Base-by-base conservation (phyloP, 352 stramenopile genomes). In the Aphanomyces astaci region DNA sequence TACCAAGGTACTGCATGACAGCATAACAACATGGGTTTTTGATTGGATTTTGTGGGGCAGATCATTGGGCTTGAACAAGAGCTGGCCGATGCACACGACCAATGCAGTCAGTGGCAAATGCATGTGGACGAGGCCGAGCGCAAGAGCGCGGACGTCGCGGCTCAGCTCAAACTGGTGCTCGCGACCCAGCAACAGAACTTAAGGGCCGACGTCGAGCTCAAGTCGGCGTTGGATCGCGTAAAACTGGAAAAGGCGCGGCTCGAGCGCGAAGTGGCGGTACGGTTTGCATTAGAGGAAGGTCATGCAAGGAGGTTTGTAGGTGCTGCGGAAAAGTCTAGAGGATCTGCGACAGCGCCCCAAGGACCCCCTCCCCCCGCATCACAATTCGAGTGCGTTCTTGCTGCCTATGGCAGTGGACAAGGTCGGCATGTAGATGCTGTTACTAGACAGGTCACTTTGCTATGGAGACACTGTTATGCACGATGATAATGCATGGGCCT, bases 121-220 rank as follows among this genome's bases (percentile, higher is more conserved):
- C 73, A 73, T 0, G 87, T 79, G 46, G 83, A 92, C 17, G 80
- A 92, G 43, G 81, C 76, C 24, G 83, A 92, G 43, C 70, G 81
- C n/a, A 89, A 87, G 36, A 72, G 87, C 0, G 76, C 78, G 0
- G 83, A 92, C 57, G 70, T 90, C 22, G 89, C 80, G 65, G 63
- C 78, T 0, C 83, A 92, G 57, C 71, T 92, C 3, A 86, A 80
- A 15, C 71, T 82, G n/a, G 76, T 81, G 7, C 62, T 92, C 9
- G 87, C 83, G 13, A 90, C 87, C 46, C 83, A 92, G 40, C 81
- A 92, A 31, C 81, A 89, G 27, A 80, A 87, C 33, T 86, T 88
- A 46, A 74, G 81, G 19, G 80, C 88, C 67, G 83, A 92, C 46
- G 79, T 82, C 10, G 81, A 92, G 36, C 70, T 90, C 55, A 74